Evolutionary conservation across 2,329 filamentous ascomycete genomes (phyloP), one percentile per base, ranked within the genome.

Genomic region (Aspergillus aculeatinus): DNA sequence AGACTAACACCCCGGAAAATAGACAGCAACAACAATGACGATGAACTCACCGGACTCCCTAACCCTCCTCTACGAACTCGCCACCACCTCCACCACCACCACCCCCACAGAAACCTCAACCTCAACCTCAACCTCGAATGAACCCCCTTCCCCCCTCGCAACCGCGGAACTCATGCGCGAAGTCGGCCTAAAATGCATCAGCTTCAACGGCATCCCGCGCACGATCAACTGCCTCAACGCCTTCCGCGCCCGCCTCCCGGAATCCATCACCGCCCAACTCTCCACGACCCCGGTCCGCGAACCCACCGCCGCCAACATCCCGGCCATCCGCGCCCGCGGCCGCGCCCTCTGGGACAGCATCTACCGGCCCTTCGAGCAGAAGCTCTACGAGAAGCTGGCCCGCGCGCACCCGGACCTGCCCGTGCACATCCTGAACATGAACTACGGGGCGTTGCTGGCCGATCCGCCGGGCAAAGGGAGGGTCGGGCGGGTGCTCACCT

Each of bases 11-110:
- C 29, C 21, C 23, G 23, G 23, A 4, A 23, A 4, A 23, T 23
- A 23, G 87, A 89, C 91, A 0, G 91, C 91, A 33, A 88, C 91
- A 19, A 92, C 90, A 1, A 90, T 94, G 79, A 95, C 91, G 1
- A 86, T 95, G 80, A 95, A 96, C 79, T 92, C 90, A 1, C 91
- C 91, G 25, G 88, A 90, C 59, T 89, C 90, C 3, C 84, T 94
- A 65, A 77, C 85, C 4, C 76, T 83, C 23, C 83, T 93, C 12
- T 87, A 87, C 76, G 70, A 82, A 51, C 68, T 79, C 21, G 78
- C 74, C 7, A 73, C 75, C n/a, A n/a, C n/a, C 4, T 63, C 70
- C 11, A 1, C 39, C 39, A 0, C 39, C 16, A 1, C 39, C 16
- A 19, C 14, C 16, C 14, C 39, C 3, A n/a, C 16, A 11, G 4